These are phyloP conservation scores for Fusarium sp. DNA, from an alignment of 2,329 filamentous ascomycete genomes.

Conservation along the genomic window DNA sequence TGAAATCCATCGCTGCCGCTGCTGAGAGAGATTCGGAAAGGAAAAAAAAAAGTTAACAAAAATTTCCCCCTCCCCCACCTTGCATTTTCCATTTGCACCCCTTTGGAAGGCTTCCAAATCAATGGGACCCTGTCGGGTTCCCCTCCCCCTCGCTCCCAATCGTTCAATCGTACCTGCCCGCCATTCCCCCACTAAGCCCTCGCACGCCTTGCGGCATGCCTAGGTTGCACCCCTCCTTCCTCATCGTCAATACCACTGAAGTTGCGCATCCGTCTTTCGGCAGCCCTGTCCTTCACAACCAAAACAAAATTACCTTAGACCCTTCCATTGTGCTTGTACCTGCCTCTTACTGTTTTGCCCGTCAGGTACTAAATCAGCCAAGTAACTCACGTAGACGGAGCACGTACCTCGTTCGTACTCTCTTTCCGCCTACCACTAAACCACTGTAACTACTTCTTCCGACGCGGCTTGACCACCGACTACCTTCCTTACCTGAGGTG, in stretches of 20 bases:
- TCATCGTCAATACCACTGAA: conserved; percentile 18
- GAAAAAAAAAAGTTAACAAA: conserved; percentile 32
- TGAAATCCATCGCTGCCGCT: conserved; percentile 26
- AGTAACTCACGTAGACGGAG: conserved; percentile 24
- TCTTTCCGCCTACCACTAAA: conserved; percentile 29
- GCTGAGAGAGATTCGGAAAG: conserved; percentile 16
- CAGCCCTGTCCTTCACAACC: conserved; percentile 29
- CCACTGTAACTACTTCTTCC: conserved; percentile 20
- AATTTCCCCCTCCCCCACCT: conserved; percentile 32
- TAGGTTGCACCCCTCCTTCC: conserved; percentile 38
- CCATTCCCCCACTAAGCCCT: conserved; percentile 41
- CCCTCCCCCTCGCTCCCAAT: conserved; percentile 39
- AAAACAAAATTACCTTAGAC: conserved; percentile 1
- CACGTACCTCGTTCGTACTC: conserved; percentile 35
- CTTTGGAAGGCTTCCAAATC: conserved; percentile 18
- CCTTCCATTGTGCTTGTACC: conserved; percentile 26
- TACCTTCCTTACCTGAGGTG: conserved; percentile 5
- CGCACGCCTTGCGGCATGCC: conserved; percentile 32
- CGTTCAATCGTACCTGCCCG: conserved; percentile 33
- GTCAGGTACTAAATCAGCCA: conserved; percentile 28
- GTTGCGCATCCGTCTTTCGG: conserved; percentile 23
- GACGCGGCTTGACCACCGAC: conserved; percentile 27
- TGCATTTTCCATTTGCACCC: conserved; percentile 12
- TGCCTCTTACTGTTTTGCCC: conserved; percentile 28
- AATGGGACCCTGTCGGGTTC: conserved; percentile 26